phyloP scores from a whole-genome alignment of 2,329 filamentous ascomycete species.

The Aspergillus aculeatus region DNA sequence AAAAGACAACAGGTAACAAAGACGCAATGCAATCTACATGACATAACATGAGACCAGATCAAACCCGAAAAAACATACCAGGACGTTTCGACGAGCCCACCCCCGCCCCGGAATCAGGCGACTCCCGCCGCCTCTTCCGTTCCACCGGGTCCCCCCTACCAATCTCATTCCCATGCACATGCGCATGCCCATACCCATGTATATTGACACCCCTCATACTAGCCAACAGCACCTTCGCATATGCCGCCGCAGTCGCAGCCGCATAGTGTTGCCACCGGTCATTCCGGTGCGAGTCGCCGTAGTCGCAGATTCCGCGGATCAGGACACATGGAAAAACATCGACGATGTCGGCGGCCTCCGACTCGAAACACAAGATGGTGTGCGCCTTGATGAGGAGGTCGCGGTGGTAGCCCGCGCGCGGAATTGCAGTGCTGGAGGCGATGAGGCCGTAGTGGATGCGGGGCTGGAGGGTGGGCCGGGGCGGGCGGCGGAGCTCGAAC shows the following conservation, averaged over 20 bases:
- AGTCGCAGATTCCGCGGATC: constrained; percentile 19
- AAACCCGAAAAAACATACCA: too few relatives aligned
- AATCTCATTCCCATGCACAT: too few relatives aligned
- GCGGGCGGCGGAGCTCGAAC: background rate
- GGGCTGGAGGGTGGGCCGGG: background rate
- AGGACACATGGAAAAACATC: constrained; percentile 6
- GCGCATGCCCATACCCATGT: too few relatives aligned
- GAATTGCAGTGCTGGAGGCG: constrained; percentile 9
- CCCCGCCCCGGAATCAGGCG: too few relatives aligned
- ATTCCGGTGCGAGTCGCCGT: constrained; percentile 21
- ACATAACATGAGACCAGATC: too few relatives aligned
- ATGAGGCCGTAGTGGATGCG: constrained; percentile 14
- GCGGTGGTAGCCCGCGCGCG: background rate
- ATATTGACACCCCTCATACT: background rate
- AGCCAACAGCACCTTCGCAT: constrained; percentile 12
- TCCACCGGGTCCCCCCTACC: too few relatives aligned
- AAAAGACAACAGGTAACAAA: too few relatives aligned
- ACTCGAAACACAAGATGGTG: constrained; percentile 1
- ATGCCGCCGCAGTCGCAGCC: constrained; percentile 20
- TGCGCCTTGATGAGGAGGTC: background rate
- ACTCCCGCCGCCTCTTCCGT: too few relatives aligned
- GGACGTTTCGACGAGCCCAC: too few relatives aligned
- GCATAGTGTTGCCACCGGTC: constrained; percentile 21
- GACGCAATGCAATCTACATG: too few relatives aligned
- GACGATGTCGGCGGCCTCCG: constrained; percentile 3